A percentile compares a stretch with the other conserved stretches of the same genome.
phyloP scores from a whole-genome alignment of 352 stramenopile genomes.

The Saprolegnia parasitica region DNA sequence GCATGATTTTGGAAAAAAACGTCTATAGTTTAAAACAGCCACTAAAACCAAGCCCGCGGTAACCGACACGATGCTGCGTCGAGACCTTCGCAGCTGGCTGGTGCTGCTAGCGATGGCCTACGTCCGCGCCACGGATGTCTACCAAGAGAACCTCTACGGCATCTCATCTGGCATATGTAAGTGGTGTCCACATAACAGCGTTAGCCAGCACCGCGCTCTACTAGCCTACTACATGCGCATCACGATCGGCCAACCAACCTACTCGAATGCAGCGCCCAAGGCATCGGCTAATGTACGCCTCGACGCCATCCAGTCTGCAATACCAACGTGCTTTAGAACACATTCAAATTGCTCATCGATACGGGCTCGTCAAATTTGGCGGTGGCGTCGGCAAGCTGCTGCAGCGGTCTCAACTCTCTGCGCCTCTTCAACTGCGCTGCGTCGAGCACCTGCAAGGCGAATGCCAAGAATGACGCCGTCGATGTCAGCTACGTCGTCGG shows the following conservation, averaged over 20 bases:
- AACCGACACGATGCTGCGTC: not conserved
- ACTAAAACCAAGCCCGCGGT: too few relatives aligned
- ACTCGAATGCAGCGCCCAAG: slow-evolving; percentile 15
- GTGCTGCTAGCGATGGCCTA: too few relatives aligned
- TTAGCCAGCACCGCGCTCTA: too few relatives aligned
- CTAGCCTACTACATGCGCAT: slow-evolving; percentile 53
- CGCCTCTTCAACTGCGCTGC: slow-evolving; percentile 60
- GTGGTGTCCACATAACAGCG: not conserved
- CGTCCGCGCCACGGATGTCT: slow-evolving; percentile 29
- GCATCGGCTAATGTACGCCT: not conserved
- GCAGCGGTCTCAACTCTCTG: slow-evolving; percentile 51
- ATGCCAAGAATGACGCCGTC: slow-evolving; percentile 36
- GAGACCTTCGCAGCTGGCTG: too few relatives aligned
- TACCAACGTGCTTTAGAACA: slow-evolving; percentile 38
- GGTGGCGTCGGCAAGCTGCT: slow-evolving; percentile 72
- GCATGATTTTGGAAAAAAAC: too few relatives aligned
- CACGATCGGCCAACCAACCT: slow-evolving; percentile 43
- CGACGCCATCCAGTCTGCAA: not conserved
- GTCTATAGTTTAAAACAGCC: too few relatives aligned
- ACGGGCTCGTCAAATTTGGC: slow-evolving; percentile 78
- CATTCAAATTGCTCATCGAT: slow-evolving; percentile 71
- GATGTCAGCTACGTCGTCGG: slow-evolving; percentile 74
- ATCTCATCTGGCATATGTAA: slow-evolving; percentile 58
- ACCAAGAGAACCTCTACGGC: slow-evolving; percentile 70
- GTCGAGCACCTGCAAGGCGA: slow-evolving; percentile 52